These are phyloP conservation scores for Saccharomycopsis schoenii DNA, from an alignment of 805 yeast genomes.

Conservation along the genomic window DNA sequence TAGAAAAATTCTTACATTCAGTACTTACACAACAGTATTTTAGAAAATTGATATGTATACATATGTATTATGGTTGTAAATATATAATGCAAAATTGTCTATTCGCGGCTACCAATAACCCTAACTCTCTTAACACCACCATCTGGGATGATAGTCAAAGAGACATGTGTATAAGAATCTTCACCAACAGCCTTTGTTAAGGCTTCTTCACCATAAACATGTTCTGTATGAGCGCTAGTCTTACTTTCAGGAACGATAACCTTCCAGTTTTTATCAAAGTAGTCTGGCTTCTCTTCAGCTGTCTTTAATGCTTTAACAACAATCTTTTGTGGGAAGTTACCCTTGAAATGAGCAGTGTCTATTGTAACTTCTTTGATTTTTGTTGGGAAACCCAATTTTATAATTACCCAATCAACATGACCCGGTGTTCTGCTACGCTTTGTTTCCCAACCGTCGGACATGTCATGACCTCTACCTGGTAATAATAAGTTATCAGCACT, in stretches of 20 bases:
- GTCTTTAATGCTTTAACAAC: slow-evolving; percentile 50
- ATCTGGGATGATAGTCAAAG: slow-evolving; percentile 82
- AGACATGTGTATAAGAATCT: slow-evolving; percentile 55
- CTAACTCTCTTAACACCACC: slow-evolving; percentile 93
- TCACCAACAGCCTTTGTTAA: slow-evolving; percentile 15
- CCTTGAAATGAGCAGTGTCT: slow-evolving; percentile 91
- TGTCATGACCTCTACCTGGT: slow-evolving; percentile 92
- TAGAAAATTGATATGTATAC: too few species aligned
- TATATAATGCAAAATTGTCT: not conserved
- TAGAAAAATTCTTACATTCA: not conserved
- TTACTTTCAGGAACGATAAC: slow-evolving; percentile 55
- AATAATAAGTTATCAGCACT: slow-evolving; percentile 79
- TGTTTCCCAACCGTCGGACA: slow-evolving; percentile 99
- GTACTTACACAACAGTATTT: not conserved
- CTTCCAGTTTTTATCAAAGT: slow-evolving; percentile 47
- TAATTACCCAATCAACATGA: slow-evolving; percentile 87
- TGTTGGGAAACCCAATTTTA: slow-evolving; percentile 63
- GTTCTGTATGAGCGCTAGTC: slow-evolving; percentile 81
- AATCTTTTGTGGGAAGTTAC: slow-evolving; percentile 84
- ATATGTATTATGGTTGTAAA: not conserved
- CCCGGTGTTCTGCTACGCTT: slow-evolving; percentile 73
- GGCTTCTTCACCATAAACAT: slow-evolving; percentile 32
- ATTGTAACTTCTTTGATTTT: slow-evolving; percentile 55
- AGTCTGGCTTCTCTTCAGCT: slow-evolving; percentile 24
- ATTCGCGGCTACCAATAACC: slow-evolving; percentile 50